phyloP scores from a whole-genome alignment of 352 stramenopile species.

The Globisporangium canariense region DNA sequence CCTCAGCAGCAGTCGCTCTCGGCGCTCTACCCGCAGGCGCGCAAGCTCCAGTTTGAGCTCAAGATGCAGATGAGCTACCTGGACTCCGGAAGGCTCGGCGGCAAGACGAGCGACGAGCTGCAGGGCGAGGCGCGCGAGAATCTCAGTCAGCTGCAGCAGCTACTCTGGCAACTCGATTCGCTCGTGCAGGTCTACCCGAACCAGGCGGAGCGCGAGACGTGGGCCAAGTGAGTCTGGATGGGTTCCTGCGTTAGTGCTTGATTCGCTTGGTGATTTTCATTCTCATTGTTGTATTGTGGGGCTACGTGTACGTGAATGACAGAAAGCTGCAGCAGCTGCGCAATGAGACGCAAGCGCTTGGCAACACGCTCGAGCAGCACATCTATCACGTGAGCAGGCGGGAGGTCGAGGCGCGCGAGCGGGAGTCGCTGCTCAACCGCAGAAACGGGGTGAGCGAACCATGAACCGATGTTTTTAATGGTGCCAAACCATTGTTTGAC shows the following conservation, averaged over 20 bases:
- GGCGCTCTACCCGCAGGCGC: slow-evolving; percentile 74
- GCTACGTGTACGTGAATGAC: not conserved
- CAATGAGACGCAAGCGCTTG: slow-evolving; percentile 64
- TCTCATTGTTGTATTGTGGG: not conserved
- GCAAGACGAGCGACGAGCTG: slow-evolving; percentile 51
- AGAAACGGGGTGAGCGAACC: slow-evolving; percentile 37
- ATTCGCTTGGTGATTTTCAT: not conserved
- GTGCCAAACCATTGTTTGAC: not conserved
- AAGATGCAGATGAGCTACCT: slow-evolving; percentile 89
- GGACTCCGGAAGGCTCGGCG: slow-evolving; percentile 53
- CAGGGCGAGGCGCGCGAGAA: slow-evolving; percentile 69
- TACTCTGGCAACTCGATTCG: slow-evolving; percentile 82
- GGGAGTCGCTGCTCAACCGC: slow-evolving; percentile 71
- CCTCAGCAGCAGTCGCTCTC: slow-evolving; percentile 43
- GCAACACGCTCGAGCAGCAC: slow-evolving; percentile 72
- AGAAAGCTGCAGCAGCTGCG: slow-evolving; percentile 74
- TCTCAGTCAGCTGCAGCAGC: slow-evolving; percentile 63
- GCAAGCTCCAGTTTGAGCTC: slow-evolving; percentile 86
- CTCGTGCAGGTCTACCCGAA: slow-evolving; percentile 60
- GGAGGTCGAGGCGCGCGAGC: slow-evolving; percentile 63
- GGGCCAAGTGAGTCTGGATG: slow-evolving; percentile 48
- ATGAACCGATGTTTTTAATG: not conserved
- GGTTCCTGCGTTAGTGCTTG: no score
- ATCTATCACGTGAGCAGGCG: slow-evolving; percentile 67
- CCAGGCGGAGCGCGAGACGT: slow-evolving; percentile 61